Percentiles rank a stretch among this genome's conserved stretches.
These are phyloP conservation scores for Bruguiera gymnorhiza DNA, from an alignment of 345 rosid genomes.

Conservation along the genomic window DNA sequence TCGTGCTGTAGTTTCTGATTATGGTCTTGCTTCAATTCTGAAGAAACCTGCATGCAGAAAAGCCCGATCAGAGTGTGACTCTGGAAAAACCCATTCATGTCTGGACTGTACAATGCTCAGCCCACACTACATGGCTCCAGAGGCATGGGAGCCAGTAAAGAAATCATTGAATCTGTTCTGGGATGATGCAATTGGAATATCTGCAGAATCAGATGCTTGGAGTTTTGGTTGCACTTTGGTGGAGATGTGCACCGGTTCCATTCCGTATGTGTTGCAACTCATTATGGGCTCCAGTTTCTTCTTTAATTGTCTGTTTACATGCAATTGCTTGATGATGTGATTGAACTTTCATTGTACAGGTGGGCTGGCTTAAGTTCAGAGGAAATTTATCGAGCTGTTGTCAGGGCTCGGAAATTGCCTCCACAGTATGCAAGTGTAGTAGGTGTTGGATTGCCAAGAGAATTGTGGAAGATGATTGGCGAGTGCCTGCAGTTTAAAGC, in stretches of 20 bases:
- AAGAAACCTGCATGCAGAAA: conserved; percentile 84
- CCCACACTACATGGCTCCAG: conserved; percentile 93
- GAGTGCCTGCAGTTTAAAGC: conserved; percentile 96
- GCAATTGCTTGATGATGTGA: conserved; percentile 8
- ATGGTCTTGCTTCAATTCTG: conserved; percentile 80
- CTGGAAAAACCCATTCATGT: conserved; percentile 63
- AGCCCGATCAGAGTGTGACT: conserved; percentile 60
- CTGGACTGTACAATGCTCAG: conserved; percentile 84
- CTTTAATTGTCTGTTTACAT: conserved; percentile 4
- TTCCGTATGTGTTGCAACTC: conserved; percentile 66
- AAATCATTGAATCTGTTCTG: conserved; percentile 80
- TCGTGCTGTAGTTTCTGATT: conserved; percentile 90
- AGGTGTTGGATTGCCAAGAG: conserved; percentile 94
- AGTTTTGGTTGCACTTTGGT: conserved; percentile 98
- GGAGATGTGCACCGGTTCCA: conserved; percentile 99
- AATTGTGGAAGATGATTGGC: conserved; percentile 97
- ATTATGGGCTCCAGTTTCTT: conserved; percentile 14
- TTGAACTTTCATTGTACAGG: conserved; percentile 40
- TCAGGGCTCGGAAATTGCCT: conserved; percentile 75
- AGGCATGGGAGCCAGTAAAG: conserved; percentile 98
- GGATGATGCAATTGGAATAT: conserved; percentile 90
- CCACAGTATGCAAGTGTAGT: conserved; percentile 97
- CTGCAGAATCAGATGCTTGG: conserved; percentile 96
- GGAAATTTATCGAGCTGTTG: conserved; percentile 87
- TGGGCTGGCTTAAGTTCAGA: conserved; percentile 93